Base-by-base conservation (phyloP, 2,329 filamentous ascomycete genomes). In the Trichoderma sp. region DNA sequence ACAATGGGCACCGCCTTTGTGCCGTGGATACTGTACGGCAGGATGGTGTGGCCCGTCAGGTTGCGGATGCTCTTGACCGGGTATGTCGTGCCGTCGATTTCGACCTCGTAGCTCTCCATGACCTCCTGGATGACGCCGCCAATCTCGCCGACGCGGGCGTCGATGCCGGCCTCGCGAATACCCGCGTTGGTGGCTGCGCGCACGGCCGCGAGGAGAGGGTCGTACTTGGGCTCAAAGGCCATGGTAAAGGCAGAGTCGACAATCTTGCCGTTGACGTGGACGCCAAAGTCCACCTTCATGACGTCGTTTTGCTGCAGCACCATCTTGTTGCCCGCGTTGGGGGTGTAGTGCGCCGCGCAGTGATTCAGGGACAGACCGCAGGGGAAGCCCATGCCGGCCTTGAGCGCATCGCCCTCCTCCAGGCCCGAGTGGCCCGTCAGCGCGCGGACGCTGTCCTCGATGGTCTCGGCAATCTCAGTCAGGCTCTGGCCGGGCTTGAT, bases 1-100 rank as follows among this genome's bases (percentile, higher is more conserved):
- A 97, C 93, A 76, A 97, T 97, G 0, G 94, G 95, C 63, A 97
- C 93, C 73, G 92, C 94, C 86, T 97, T 97, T 75, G 89, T 92
- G 69, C 94, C 94, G 82, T 97, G 94, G 75, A 97, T 97, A 79
- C 89, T 90, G 83, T 94, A 96, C 71, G 89, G 94, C 68, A 92
- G 86, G 76, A 97, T 97, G 73, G 92, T 95, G 83, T 97, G 94
- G 11, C 93, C 94, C 76, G 92, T 95, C 71, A 97, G 84, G 82
- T 96, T 96, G 73, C 92, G 90, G 77, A 97, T 95, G 72, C 90
- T 87, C 83, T 96, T 96, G 79, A 96, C 87, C 0, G 91, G 93
- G 76, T 92, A 88, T 14, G 89, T 93, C 52, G 87, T 88, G 71
- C 93, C 93, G 78, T 91, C 89, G 73, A 96, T 87, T 79, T 96